Evolutionary conservation across 2,329 filamentous ascomycete species (phyloP), one percentile per base, ranked within the genome.

Genomic region (Pseudogymnoascus sp.): DNA sequence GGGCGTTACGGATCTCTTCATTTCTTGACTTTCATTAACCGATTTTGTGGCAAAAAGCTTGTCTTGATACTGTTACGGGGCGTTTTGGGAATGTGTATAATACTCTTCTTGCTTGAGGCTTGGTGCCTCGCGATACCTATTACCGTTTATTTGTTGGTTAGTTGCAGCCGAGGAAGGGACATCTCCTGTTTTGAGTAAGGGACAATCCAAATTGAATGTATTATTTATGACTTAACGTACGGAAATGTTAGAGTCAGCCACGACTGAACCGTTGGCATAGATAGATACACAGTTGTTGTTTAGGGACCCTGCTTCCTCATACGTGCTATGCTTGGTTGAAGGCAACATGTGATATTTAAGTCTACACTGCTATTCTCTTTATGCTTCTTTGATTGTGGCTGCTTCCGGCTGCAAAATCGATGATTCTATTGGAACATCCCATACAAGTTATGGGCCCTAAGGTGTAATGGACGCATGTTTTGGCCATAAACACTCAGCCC

Each of bases 11-110:
- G 41, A 58, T 52, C 31, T 39, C 61, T 63, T 65, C 29, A 10
- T 29, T 65, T 67, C 63, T 55, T 38, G 41, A 41, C 64, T 62
- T 59, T 64, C 41, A 55, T 49, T 63, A 33, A 61, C 39, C 23
- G 41, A 64, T 70, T 59, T 55, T 55, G 49, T 35, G 49, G 11
- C 49, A 19, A 55, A 55, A 55, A 33, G 16, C n/a, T 21, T 55
- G 49, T 55, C 11, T 11, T 14, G 49, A 55, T 55, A 55, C 29
- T 55, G 33, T 33, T 19, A 55, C 19, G 16, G 3, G 49, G 49
- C 49, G 49, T 55, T 55, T 31, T 55, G 49, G 49, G 49, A 55
- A 55, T 12, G 49, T 55, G 49, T 55, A 55, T 33, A 55, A 55
- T 55, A 33, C 49, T 55, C 29, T 55, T 55, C 49, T 55, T 52